Conservation (phyloP, 1,284 basidiomycete species). For the Flammula alnicola region DNA sequence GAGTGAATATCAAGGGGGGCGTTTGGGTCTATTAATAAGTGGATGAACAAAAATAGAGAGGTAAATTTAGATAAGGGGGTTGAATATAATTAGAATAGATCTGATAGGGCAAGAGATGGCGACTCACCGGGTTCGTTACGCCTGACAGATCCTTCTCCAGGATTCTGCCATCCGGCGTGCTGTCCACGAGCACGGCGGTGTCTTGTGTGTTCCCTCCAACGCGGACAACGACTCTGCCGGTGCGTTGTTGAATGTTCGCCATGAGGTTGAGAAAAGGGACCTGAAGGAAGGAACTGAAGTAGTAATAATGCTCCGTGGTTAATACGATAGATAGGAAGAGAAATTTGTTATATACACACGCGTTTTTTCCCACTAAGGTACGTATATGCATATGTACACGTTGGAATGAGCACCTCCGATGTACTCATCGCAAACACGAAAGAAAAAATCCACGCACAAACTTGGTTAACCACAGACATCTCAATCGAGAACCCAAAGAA, state of each 20-base stretch:
- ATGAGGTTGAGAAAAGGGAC: constrained; percentile 79
- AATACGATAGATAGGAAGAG: background rate
- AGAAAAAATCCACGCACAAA: constrained; percentile 51
- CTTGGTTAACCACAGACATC: constrained; percentile 68
- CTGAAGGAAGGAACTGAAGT: constrained; percentile 51
- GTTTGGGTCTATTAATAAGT: constrained; percentile 60
- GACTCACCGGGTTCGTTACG: constrained; percentile 48
- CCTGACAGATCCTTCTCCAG: constrained; percentile 52
- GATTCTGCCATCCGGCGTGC: constrained; percentile 47
- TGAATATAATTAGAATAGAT: background rate
- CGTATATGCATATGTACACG: background rate
- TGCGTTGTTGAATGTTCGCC: constrained; percentile 63
- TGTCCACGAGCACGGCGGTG: constrained; percentile 51
- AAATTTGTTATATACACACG: constrained; percentile 35
- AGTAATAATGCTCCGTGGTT: background rate
- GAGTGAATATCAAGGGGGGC: constrained; percentile 60
- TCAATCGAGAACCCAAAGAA: constrained; percentile 78
- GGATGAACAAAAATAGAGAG: no score
- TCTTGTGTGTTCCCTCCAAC: constrained; percentile 83
- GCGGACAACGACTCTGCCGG: constrained; percentile 62
- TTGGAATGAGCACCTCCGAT: background rate
- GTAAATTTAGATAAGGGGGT: background rate
- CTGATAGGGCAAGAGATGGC: background rate
- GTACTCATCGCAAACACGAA: constrained; percentile 7
- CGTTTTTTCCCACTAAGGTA: constrained; percentile 54